Evolutionary conservation across 1,284 basidiomycete species (phyloP).

Genomic region (Pulveroboletus sp.): DNA sequence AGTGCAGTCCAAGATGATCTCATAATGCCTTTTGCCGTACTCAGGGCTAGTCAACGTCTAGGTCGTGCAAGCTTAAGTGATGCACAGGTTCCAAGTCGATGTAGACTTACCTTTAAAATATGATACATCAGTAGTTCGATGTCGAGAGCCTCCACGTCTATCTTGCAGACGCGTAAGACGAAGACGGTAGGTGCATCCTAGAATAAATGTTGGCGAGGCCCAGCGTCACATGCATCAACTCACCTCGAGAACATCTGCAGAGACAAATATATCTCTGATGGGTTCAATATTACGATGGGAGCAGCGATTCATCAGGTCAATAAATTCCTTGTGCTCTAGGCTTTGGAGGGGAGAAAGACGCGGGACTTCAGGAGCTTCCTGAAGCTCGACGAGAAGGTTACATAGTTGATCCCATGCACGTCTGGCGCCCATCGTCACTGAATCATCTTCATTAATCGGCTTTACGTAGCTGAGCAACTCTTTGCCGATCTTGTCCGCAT

Average conservation of each 20-base stretch:
- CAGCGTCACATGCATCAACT: conserved; percentile 33
- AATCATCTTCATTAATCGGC: conserved; percentile 55
- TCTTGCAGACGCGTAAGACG: conserved; percentile 58
- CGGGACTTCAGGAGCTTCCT: conserved; percentile 66
- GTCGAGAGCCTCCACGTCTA: conserved; percentile 82
- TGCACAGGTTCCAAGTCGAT: background rate
- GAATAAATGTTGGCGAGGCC: conserved; percentile 7
- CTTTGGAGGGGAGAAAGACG: conserved; percentile 48
- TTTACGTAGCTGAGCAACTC: conserved; percentile 74
- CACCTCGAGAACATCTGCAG: conserved; percentile 46
- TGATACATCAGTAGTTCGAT: conserved; percentile 83
- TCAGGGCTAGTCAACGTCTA: conserved; percentile 41
- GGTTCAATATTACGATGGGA: conserved; percentile 56
- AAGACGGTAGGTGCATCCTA: conserved; percentile 57
- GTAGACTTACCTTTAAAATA: conserved; percentile 63
- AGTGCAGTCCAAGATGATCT: conserved; percentile 82
- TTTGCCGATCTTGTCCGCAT: conserved; percentile 82
- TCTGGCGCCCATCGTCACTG: conserved; percentile 60
- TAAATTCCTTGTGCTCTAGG: conserved; percentile 55
- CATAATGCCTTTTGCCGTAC: conserved; percentile 53
- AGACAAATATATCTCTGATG: conserved; percentile 69
- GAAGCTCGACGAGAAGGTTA: conserved; percentile 72
- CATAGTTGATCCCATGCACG: conserved; percentile 76
- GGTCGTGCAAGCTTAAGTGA: background rate
- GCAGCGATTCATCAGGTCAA: conserved; percentile 69